phyloP scores from a whole-genome alignment of 164 flowering plant genomes.

The Akebia trifoliata region DNA sequence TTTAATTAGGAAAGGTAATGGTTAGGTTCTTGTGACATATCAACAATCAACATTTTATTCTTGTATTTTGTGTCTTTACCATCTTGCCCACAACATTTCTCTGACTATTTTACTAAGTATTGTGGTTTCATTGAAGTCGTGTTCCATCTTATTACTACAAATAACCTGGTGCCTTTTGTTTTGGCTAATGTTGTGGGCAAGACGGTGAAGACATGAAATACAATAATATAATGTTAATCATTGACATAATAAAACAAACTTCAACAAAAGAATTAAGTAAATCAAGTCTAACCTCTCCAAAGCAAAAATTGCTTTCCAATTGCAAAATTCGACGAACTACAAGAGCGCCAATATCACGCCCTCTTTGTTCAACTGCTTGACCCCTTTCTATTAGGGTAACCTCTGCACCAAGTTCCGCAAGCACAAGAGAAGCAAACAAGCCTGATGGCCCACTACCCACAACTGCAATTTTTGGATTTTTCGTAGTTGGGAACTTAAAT shows the following conservation, averaged over 20 bases:
- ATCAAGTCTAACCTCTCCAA: slow-evolving; percentile 83
- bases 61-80: no score
- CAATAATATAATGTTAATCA: neutral
- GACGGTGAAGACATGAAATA: no score
- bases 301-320: slow-evolving; percentile 95
- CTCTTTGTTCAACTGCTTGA: slow-evolving; percentile 89
- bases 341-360: slow-evolving; percentile 95
- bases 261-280: slow-evolving; percentile 15
- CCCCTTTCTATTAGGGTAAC: slow-evolving; percentile 94
- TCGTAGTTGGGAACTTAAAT: slow-evolving; percentile 5
- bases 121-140: no score
- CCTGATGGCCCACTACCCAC: slow-evolving; percentile 98
- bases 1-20: no score
- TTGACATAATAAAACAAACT: neutral
- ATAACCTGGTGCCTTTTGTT: no score
- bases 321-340: slow-evolving; percentile 80
- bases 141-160: no score
- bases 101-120: no score
- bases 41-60: no score
- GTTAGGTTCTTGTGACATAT: no score
- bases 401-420: slow-evolving; percentile 94
- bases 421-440: slow-evolving; percentile 93
- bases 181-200: no score
- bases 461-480: slow-evolving; percentile 71
- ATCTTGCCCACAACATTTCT: no score